Percentiles rank a stretch among this genome's conserved stretches.
Evolutionary conservation across 768 basidiomycete species (phyloP).

Genomic region (Grammothele lineata): DNA sequence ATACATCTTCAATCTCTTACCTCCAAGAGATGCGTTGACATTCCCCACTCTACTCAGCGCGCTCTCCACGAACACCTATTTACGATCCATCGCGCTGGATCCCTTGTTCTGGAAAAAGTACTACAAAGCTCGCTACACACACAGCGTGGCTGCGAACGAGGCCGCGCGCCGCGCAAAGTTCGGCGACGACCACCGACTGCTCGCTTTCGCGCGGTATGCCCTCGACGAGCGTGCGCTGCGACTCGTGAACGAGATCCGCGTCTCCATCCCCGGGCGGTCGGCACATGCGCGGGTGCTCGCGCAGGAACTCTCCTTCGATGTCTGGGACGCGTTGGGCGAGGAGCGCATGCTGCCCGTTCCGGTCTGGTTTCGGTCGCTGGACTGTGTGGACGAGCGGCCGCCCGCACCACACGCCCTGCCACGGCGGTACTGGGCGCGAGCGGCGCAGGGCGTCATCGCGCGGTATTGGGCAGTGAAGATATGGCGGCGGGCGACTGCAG

Average conservation of each 20-base stretch:
- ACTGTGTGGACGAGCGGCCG: no score
- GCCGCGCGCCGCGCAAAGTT: conserved; percentile 23
- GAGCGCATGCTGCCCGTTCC: background rate
- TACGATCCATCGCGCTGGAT: conserved; percentile 41
- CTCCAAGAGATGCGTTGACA: no score
- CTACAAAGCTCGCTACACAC: conserved; percentile 45
- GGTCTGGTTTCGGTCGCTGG: no score
- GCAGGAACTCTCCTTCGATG: background rate
- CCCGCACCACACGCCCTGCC: no score
- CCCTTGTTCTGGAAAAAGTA: conserved; percentile 48
- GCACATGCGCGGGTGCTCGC: background rate
- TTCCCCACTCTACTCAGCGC: conserved; percentile 38
- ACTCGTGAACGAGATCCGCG: no score
- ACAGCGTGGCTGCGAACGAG: conserved; percentile 36
- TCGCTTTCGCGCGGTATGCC: no score
- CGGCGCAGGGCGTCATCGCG: conserved; percentile 38
- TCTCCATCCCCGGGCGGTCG: background rate
- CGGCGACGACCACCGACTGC: background rate
- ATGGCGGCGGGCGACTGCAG: no score
- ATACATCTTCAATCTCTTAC: no score
- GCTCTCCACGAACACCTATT: conserved; percentile 31
- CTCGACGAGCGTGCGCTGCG: no score
- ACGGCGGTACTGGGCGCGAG: conserved; percentile 45
- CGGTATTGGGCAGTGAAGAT: conserved; percentile 33
- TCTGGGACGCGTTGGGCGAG: no score